Evolutionary conservation across 768 basidiomycete genomes (phyloP), one percentile per base, ranked within the genome.

Genomic region (Phanerodontia chrysosporium): DNA sequence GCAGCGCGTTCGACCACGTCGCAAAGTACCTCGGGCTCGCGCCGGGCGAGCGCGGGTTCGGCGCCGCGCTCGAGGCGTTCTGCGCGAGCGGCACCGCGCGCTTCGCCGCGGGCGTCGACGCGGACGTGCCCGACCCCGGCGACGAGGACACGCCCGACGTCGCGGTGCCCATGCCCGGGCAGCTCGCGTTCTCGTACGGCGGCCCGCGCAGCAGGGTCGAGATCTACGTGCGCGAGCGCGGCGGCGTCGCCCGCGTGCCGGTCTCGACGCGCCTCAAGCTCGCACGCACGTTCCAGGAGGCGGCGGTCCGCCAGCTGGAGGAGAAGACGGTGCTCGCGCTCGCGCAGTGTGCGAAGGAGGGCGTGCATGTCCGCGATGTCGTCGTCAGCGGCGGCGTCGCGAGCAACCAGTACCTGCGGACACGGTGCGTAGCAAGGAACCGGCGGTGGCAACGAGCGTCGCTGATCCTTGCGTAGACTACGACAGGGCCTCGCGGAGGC

Each of bases 341-440:
- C 39, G 65, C 73, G 24, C 74, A 70, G 75, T 84, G 83, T 60
- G 55, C 64, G 53, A 58, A 66, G 9, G 65, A 77, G 24, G 79
- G 74, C n/a, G 69, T 85, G 0, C 54, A 65, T 8, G 72, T 91
- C 3, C 71, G 70, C 12, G 77, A 86, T 55, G 63, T 98, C 25
- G 91, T 97, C 1, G 85, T 90, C 16, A 93, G 92, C 59, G 96
- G 96, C 0, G 96, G 96, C 1, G 96, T 99, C 0, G 96, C 95
- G 16, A 92, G 92, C 64, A 99, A 99, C 65, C 46, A 63, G 24
- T 85, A 79, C 63, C 74, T 98, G 58, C 77, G 92, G 16, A 60
- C 78, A 45, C 78, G 86, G 93, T 91, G 51, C 65, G 14, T n/a
- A n/a, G n/a, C n/a, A n/a, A n/a, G n/a, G n/a, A n/a, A n/a, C n/a